Evolutionary conservation across 2,329 filamentous ascomycete genomes (phyloP).

Genomic region (Colletotrichum sp.): DNA sequence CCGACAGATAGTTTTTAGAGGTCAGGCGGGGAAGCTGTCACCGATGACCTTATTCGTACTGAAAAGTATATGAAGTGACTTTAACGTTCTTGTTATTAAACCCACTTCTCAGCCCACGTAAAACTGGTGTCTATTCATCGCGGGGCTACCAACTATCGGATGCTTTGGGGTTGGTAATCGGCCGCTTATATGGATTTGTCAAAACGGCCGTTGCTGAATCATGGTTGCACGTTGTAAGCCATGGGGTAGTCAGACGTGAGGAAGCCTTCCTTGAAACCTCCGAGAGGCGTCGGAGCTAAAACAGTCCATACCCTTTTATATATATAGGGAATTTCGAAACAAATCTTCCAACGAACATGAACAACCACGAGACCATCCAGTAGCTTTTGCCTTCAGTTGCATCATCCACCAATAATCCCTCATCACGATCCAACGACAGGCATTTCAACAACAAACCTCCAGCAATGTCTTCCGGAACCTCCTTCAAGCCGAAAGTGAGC

Average conservation of each 20-base stretch:
- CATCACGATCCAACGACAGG: background rate
- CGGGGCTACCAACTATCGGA: background rate
- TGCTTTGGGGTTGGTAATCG: background rate
- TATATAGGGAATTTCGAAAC: background rate
- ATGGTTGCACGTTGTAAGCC: background rate
- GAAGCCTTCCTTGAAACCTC: background rate
- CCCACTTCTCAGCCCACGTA: background rate
- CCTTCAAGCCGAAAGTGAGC: background rate
- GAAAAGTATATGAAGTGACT: background rate
- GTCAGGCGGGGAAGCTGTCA: background rate
- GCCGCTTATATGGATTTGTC: background rate
- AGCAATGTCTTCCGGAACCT: background rate
- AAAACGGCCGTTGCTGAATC: background rate
- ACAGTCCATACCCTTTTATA: rapidly evolving
- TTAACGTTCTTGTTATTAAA: background rate
- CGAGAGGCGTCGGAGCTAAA: rapidly evolving
- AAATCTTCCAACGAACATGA: background rate
- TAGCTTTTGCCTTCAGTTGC: background rate
- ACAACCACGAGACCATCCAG: background rate
- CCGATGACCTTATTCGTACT: background rate
- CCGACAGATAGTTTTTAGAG: background rate
- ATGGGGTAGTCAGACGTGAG: background rate
- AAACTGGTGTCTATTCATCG: background rate
- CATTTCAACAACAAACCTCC: background rate
- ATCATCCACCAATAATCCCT: rapidly evolving